Evolutionary conservation across 371 early-diverging fungal genomes (phyloP).

Genomic region (Nosema muscidifuracis): DNA sequence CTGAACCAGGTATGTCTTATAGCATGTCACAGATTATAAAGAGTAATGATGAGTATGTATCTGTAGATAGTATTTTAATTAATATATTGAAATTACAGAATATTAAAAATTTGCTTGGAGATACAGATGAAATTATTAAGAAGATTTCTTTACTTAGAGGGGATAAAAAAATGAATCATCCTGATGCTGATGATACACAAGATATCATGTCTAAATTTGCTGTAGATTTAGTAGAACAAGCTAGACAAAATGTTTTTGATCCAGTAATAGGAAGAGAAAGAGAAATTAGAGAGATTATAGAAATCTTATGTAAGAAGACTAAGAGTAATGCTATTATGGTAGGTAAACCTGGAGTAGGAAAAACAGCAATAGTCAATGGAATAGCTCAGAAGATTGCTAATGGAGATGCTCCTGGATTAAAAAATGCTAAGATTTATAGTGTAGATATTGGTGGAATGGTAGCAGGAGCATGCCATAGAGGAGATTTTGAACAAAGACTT

Average conservation of each 20-base stretch:
- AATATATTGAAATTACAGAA: slow-evolving; percentile 1
- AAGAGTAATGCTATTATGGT: slow-evolving; percentile 83
- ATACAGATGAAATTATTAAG: slow-evolving; percentile 28
- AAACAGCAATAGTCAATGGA: slow-evolving; percentile 67
- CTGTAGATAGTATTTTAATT: slow-evolving; percentile 34
- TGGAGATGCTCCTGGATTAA: slow-evolving; percentile 80
- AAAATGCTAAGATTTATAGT: slow-evolving; percentile 72
- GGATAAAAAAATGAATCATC: slow-evolving; percentile 33
- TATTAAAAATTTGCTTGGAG: slow-evolving; percentile 19
- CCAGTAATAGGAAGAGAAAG: slow-evolving; percentile 80
- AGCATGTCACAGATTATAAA: slow-evolving; percentile 15
- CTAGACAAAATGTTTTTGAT: slow-evolving; percentile 69
- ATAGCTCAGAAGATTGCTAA: slow-evolving; percentile 85
- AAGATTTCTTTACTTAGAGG: slow-evolving; percentile 12
- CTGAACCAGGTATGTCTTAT: slow-evolving; percentile 19
- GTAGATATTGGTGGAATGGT: slow-evolving; percentile 89
- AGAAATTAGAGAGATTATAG: slow-evolving; percentile 73
- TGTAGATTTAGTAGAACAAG: slow-evolving; percentile 74
- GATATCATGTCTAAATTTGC: slow-evolving; percentile 75
- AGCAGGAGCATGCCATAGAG: slow-evolving; percentile 79
- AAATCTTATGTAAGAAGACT: slow-evolving; percentile 70
- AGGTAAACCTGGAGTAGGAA: slow-evolving; percentile 71
- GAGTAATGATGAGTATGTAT: slow-evolving; percentile 22
- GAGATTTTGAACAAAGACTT: slow-evolving; percentile 95
- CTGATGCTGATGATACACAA: slow-evolving; percentile 42